Evolutionary conservation across 768 basidiomycete species (phyloP).

Genomic region (Leccinum imitatum): DNA sequence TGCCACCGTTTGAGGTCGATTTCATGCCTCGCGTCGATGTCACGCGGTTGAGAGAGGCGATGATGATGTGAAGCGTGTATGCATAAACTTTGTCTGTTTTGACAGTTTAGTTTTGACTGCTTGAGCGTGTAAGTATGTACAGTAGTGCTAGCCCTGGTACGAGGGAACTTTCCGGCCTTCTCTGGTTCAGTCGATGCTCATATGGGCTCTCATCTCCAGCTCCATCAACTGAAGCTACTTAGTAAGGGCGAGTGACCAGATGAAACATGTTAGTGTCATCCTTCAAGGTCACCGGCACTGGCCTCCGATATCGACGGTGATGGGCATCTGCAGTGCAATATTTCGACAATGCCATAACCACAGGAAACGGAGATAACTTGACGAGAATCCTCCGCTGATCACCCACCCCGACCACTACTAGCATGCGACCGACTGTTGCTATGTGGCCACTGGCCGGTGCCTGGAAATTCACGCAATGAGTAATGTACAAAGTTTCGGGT

Average conservation of each 20-base stretch:
- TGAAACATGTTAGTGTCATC: neutral
- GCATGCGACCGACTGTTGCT: too few species aligned
- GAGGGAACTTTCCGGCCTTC: too few species aligned
- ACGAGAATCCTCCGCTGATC: neutral
- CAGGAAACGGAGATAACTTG: too few species aligned
- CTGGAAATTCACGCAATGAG: neutral
- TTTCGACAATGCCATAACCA: neutral
- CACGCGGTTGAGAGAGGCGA: slow-evolving; percentile 16
- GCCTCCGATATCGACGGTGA: too few species aligned
- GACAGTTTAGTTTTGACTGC: neutral
- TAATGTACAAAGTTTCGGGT: neutral
- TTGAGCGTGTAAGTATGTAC: neutral
- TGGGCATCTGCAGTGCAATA: neutral
- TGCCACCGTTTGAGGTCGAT: slow-evolving; percentile 51
- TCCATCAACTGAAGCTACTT: too few species aligned
- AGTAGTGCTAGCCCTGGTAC: neutral
- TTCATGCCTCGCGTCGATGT: slow-evolving; percentile 47
- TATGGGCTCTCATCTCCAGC: too few species aligned
- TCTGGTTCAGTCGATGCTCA: too few species aligned
- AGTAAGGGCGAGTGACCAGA: neutral
- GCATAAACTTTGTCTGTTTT: neutral
- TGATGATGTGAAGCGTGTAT: neutral
- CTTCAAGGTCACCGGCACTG: neutral
- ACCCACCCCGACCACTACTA: too few species aligned
- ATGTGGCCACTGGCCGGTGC: neutral